These are phyloP conservation scores for Salvia hispanica DNA, from an alignment of 257 asterid species.

Conservation along the genomic window DNA sequence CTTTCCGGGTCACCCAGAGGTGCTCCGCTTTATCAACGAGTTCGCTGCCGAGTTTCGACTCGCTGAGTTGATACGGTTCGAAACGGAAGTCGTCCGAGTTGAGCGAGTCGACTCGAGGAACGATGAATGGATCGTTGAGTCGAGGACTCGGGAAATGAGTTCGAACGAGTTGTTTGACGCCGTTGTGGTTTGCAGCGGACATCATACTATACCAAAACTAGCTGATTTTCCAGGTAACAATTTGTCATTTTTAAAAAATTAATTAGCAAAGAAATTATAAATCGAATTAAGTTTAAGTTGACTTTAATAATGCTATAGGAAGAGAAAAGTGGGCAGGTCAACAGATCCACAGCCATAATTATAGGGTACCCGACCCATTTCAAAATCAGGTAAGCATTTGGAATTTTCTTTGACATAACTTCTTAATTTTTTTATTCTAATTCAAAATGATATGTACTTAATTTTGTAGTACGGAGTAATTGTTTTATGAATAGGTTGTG, in stretches of 20 bases:
- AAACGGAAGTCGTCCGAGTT: slow-evolving; percentile 49
- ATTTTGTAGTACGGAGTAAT: no score
- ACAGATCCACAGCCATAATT: slow-evolving; percentile 71
- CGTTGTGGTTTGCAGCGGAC: slow-evolving; percentile 59
- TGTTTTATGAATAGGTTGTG: slow-evolving; percentile 51
- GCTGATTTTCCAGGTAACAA: slow-evolving; percentile 51
- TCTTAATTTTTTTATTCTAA: background rate
- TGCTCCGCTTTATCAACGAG: slow-evolving; percentile 51
- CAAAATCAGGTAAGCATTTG: slow-evolving; percentile 41
- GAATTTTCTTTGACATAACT: background rate
- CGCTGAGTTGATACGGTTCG: slow-evolving; percentile 45
- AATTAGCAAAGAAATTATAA: background rate
- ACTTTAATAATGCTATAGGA: slow-evolving; percentile 32
- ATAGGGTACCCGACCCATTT: slow-evolving; percentile 58
- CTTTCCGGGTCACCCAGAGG: slow-evolving; percentile 57
- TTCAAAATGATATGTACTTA: no score
- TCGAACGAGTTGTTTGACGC: slow-evolving; percentile 51
- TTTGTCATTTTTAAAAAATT: no score
- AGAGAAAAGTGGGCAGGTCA: slow-evolving; percentile 63
- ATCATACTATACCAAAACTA: slow-evolving; percentile 43
- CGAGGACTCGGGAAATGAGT: slow-evolving; percentile 11
- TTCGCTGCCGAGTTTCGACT: slow-evolving; percentile 48
- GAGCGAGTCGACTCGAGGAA: slow-evolving; percentile 31
- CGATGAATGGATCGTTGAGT: slow-evolving; percentile 52
- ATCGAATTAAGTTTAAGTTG: background rate